These are phyloP conservation scores for Pogostemon cablin DNA, from an alignment of 257 asterid species.

Conservation along the genomic window DNA sequence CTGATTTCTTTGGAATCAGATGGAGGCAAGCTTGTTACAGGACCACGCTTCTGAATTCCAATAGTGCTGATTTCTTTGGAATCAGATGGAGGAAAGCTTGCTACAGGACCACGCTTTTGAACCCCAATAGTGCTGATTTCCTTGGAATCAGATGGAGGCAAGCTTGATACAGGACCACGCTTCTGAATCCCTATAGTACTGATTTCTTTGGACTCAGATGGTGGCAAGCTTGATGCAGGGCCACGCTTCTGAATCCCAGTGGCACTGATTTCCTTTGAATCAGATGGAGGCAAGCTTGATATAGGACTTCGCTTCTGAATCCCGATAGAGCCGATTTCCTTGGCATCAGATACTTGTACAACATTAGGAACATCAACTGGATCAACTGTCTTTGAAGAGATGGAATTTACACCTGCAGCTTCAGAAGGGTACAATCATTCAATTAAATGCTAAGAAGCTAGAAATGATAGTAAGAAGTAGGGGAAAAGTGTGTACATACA, in stretches of 20 bases:
- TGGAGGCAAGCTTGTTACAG: constrained; percentile 43
- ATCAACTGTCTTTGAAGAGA: constrained; percentile 49
- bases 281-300: constrained; percentile 36
- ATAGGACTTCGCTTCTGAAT: constrained; percentile 58
- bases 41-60: constrained; percentile 59
- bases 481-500: constrained; percentile 1
- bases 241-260: constrained; percentile 58
- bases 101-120: constrained; percentile 56
- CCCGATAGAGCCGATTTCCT: constrained; percentile 47
- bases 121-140: constrained; percentile 47
- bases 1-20: constrained; percentile 61
- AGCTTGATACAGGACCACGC: constrained; percentile 44
- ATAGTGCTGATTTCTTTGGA: constrained; percentile 50
- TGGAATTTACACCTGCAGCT: constrained; percentile 73
- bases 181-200: constrained; percentile 51
- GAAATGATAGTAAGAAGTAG: background rate
- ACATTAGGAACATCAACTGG: constrained; percentile 52
- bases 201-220: constrained; percentile 50
- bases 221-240: constrained; percentile 43
- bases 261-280: constrained; percentile 50
- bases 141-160: constrained; percentile 44
- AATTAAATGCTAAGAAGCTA: constrained; percentile 26
- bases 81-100: constrained; percentile 38
- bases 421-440: constrained; percentile 36
- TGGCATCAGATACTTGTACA: constrained; percentile 41